Evolutionary conservation across 1,139 yeast species (phyloP).

Genomic region (Kodamaea arcana): DNA sequence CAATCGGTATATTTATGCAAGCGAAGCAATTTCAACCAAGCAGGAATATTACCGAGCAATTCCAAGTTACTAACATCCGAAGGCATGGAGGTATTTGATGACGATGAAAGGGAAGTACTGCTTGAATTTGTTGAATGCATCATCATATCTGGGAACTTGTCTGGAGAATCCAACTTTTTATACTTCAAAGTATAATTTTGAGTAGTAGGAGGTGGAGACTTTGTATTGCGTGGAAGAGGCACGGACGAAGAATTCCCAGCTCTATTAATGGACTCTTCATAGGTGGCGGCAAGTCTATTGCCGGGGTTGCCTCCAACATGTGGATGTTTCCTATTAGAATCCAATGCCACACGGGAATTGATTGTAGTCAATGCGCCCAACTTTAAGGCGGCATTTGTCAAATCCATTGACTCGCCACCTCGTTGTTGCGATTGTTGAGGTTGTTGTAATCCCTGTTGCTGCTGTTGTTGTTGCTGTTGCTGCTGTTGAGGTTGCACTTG

Average conservation of each 20-base stretch:
- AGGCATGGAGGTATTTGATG: constrained; percentile 42
- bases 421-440: constrained; percentile 8
- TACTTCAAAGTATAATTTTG: constrained; percentile 7
- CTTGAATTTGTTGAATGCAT: constrained; percentile 8
- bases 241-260: constrained; percentile 36
- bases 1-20: constrained; percentile 91
- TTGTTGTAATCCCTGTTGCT: constrained; percentile 7
- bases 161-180: constrained; percentile 7
- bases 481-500: constrained; percentile 3
- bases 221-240: constrained; percentile 21
- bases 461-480: constrained; percentile 9
- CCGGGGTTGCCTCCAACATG: constrained; percentile 9
- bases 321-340: constrained; percentile 44
- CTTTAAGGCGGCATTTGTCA: constrained; percentile 46
- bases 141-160: constrained; percentile 2
- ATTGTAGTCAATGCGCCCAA: constrained; percentile 63
- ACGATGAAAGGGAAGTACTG: constrained; percentile 9
- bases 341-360: constrained; percentile 57
- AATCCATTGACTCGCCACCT: constrained; percentile 25
- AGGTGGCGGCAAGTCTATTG: constrained; percentile 13
- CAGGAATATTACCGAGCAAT: constrained; percentile 74
- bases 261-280: constrained; percentile 37
- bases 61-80: constrained; percentile 62
- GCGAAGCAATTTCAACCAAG: constrained; percentile 86
- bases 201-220: constrained; percentile 8